Base-by-base conservation (phyloP, 139 green algal genomes). In the Diplosphaera chodatii region DNA sequence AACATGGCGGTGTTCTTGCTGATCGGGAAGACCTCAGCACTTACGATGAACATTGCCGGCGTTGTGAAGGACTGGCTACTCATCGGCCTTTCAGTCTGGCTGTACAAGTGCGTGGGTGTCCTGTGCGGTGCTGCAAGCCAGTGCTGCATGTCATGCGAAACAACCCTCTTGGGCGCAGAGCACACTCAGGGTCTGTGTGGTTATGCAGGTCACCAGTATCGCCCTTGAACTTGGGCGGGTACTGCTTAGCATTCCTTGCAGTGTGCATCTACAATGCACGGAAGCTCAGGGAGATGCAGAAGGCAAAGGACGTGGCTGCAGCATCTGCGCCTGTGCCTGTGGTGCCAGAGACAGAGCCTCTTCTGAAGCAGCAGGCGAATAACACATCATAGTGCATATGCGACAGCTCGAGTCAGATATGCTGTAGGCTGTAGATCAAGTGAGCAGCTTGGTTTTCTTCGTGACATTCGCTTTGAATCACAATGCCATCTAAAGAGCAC, bases 1-100 rank as follows among this genome's bases (percentile, higher is more conserved):
- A 98, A 98, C 85, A 90, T 96, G 78, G 77, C 87, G 0, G 86
- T 96, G 1, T 96, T 96, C 80, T 73, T 97, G 77, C 85, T 97
- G 13, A 91, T 97, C 33, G 92, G 90, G 32, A 94, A 94, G 72
- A 94, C 87, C 0, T 84, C 32, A 34, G 90, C 87, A 1, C 77
- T 94, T 0, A 94, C 90, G 27, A 92, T 96, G 88, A 96, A 94
- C 76, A 79, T 96, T 22, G 88, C 85, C 3, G 89, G 89, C 27
- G 88, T 95, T 3, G 77, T 92, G 55, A 95, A 95, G 83, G 88
- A 90, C 69, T 90, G 85, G 85, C 23, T 86, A 23, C 82, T 90
- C 31, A 89, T 90, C 56, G 68, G 55, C 5, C 76, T 90, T 21
- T 85, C 76, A 0, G 78, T 77, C 34, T 40, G 77, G 25, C 68